phyloP scores from a whole-genome alignment of 2,329 filamentous ascomycete genomes.

The Fusarium irregulare region DNA sequence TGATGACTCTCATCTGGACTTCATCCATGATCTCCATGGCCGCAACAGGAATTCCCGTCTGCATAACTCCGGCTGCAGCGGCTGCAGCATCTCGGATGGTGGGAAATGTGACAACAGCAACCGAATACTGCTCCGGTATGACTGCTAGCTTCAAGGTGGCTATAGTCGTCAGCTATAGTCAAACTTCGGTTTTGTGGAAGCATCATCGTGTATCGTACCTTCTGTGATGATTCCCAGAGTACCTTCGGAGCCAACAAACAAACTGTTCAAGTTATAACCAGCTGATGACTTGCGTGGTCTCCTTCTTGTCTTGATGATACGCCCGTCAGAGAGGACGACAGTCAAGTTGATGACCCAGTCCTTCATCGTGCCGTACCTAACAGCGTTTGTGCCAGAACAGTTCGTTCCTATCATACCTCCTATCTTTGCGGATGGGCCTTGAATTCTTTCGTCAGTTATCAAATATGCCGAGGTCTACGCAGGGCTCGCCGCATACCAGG shows the following conservation, averaged over 20 bases:
- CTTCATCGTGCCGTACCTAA: slow-evolving; percentile 87
- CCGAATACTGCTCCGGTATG: slow-evolving; percentile 78
- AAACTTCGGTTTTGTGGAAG: neutral
- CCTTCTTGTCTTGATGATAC: slow-evolving; percentile 80
- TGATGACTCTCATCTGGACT: slow-evolving; percentile 86
- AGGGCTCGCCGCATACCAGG: slow-evolving; percentile 64
- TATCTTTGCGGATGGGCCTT: slow-evolving; percentile 75
- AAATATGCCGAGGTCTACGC: neutral
- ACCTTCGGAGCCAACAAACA: slow-evolving; percentile 86
- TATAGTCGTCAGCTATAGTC: slow-evolving; percentile 34
- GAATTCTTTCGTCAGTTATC: neutral
- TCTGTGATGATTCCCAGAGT: slow-evolving; percentile 86
- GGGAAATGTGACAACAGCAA: slow-evolving; percentile 84
- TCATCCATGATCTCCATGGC: slow-evolving; percentile 92
- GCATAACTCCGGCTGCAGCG: slow-evolving; percentile 80
- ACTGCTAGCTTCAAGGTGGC: slow-evolving; percentile 84
- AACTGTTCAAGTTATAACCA: slow-evolving; percentile 82
- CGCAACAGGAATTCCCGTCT: slow-evolving; percentile 77
- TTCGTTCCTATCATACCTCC: slow-evolving; percentile 87
- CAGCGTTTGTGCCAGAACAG: slow-evolving; percentile 81
- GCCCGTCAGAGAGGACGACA: slow-evolving; percentile 82
- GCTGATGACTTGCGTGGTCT: slow-evolving; percentile 85
- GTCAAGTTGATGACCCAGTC: slow-evolving; percentile 89
- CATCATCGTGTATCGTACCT: slow-evolving; percentile 50
- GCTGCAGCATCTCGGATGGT: slow-evolving; percentile 80